Evolutionary conservation across 225 moss, liverwort and hornwort species (phyloP), one percentile per base, ranked within the genome.

Genomic region (Physcomitrellopsis africana): DNA sequence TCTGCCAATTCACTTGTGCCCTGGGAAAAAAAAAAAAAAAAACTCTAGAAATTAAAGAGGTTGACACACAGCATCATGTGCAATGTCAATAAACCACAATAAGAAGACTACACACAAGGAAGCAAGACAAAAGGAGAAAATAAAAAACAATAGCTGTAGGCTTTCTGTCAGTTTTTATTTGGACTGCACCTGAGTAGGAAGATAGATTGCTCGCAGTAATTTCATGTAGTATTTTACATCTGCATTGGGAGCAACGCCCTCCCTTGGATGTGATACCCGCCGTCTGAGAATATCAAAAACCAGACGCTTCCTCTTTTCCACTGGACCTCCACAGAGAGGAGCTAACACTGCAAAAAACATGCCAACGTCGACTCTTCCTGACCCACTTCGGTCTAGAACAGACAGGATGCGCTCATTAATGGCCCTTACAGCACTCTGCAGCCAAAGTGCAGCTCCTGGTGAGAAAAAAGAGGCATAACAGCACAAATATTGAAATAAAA

Each of bases 281-380:
- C 95, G 89, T 16, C 79, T 81, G 5, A 95, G 86, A 48, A 93
- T 80, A 54, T 99, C 87, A 51, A 99, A 99, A 10, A 99, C 92
- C 63, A 93, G 67, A 22, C 93, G 87, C 69, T 91, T 99, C 80
- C 99, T 86, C 81, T 85, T 89, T 14, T 99, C 99, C 7, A 76
- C 57, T 44, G 90, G 69, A 53, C 88, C 90, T 43, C 84, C 88
- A 82, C 99, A 99, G 4, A 99, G 79, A 29, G 95, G 99, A 51
- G 95, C 86, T 78, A 99, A 74, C 53, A 93, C 82, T 59, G 93
- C 99, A 64, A 99, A 86, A 85, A 99, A 99, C 87, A 95, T 86
- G 44, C 93, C 95, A 23, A 93, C 77, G 61, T 99, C 99, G 26
- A 99, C 92, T 81, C 89, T 86, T 24, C 90, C 92, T 56, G 93